Conservation (phyloP, 176 grass and related monocot species). For the Alopecurus myosuroides region DNA sequence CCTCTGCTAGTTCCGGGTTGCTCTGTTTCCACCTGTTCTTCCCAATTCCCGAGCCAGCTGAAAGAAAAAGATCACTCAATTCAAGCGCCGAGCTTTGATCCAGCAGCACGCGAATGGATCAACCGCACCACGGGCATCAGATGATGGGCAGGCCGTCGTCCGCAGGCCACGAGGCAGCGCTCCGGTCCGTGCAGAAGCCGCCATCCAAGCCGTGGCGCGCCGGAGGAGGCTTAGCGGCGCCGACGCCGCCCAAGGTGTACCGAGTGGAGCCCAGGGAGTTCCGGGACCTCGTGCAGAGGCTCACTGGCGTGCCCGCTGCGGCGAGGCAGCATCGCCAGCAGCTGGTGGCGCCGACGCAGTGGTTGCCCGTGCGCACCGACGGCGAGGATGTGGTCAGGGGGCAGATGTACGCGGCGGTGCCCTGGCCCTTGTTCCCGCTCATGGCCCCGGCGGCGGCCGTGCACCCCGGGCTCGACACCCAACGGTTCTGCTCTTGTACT, state of each 20-base stretch:
- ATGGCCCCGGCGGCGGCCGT: neutral
- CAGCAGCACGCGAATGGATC: neutral
- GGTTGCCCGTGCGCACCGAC: neutral
- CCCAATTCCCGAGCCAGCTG: too few relatives aligned
- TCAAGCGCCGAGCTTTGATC: too few relatives aligned
- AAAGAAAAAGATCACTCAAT: too few relatives aligned
- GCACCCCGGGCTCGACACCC: too few relatives aligned
- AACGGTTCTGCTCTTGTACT: too few relatives aligned
- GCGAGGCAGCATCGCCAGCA: neutral
- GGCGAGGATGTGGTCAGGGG: neutral
- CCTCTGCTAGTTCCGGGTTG: too few relatives aligned
- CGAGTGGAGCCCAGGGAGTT: conserved; percentile 51
- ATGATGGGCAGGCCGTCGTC: neutral
- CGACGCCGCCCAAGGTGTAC: conserved; percentile 52
- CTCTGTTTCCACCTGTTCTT: too few relatives aligned
- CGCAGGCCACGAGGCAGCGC: neutral
- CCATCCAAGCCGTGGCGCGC: conserved; percentile 25
- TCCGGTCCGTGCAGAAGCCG: conserved; percentile 33
- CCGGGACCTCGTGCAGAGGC: conserved; percentile 54
- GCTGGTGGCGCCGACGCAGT: neutral
- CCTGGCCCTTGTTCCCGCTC: conserved; percentile 33
- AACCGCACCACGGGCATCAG: neutral
- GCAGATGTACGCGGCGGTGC: neutral
- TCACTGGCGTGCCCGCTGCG: conserved; percentile 38
- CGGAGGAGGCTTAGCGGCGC: neutral